Evolutionary conservation across 768 basidiomycete genomes (phyloP), one percentile per base, ranked within the genome.

Genomic region (Pleurotus sapidus): DNA sequence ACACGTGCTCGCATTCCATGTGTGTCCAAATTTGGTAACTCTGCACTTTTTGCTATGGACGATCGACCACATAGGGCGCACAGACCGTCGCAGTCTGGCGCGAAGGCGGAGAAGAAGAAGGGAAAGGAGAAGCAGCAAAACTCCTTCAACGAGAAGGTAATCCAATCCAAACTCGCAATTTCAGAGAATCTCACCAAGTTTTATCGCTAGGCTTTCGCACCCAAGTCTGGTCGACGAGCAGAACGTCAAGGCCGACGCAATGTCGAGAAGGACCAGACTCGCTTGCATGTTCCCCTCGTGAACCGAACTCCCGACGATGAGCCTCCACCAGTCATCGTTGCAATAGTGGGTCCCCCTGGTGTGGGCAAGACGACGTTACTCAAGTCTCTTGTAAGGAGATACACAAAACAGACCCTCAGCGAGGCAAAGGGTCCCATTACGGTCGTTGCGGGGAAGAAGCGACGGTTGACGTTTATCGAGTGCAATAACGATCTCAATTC

Each of bases 401-500:
- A 93, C 70, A 93, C 96, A 8, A 99, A 98, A 67, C 95, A 97
- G 72, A 93, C 91, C 0, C 73, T 98, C 23, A 87, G 84, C 62
- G 92, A 98, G 24, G 86, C 89, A 57, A 88, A 90, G 64, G 97
- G 97, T 0, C 97, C 97, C 4, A 86, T 98, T 49, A 99, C 97
- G 0, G 90, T 98, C 18, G 89, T 98, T 46, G 87, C 87, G 49
- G 95, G 96, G 42, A 98, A 98, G 77, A 93, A 87, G 64, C 81
- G 93, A 49, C 78, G 97, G 12, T 77, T 98, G n/a, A 98, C 97
- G 0, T 94, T 98, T 68, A 82, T 99, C 50, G 97, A 98, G 72
- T 98, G 95, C 75, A 95, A 95, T 65, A 98, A 94, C 68, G 95
- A 98, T 75, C 80, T 98, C 63, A 95, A 95, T 70, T 93, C 94